Evolutionary conservation across 768 basidiomycete genomes (phyloP).

Genomic region (Paxillus involutus): DNA sequence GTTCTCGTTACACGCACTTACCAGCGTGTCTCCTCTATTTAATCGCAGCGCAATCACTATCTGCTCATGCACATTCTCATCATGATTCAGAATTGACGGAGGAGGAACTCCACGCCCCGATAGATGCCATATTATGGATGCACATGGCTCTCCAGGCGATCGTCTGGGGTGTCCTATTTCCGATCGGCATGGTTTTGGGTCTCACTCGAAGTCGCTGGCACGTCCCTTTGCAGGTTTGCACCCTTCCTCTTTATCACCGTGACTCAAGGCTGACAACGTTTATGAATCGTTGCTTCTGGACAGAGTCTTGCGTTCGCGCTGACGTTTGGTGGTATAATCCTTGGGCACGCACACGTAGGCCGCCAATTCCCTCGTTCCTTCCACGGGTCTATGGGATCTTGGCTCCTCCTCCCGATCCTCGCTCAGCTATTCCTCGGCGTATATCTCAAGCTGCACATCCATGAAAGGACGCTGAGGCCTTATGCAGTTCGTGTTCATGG

Average conservation of each 20-base stretch:
- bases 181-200: constrained; percentile 78
- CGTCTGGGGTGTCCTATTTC: constrained; percentile 88
- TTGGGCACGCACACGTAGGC: constrained; percentile 88
- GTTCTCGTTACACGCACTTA: not conserved
- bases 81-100: constrained; percentile 59
- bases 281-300: not conserved
- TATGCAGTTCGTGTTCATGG: constrained; percentile 72
- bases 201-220: constrained; percentile 85
- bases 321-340: constrained; percentile 69
- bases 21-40: constrained; percentile 10
- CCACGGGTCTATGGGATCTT: constrained; percentile 65
- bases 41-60: constrained; percentile 2
- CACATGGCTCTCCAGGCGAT: constrained; percentile 78
- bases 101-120: constrained; percentile 60
- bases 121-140: constrained; percentile 79
- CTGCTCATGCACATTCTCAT: constrained; percentile 52
- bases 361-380: constrained; percentile 71
- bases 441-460: constrained; percentile 90
- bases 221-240: constrained; percentile 72
- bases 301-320: constrained; percentile 69
- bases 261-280: not conserved
- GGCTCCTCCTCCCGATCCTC: constrained; percentile 57
- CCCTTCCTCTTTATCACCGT: not conserved
- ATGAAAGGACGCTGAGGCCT: constrained; percentile 72
- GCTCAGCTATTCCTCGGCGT: constrained; percentile 73